Conservation (phyloP, 345 rosid species). For the Aegle marmelos region DNA sequence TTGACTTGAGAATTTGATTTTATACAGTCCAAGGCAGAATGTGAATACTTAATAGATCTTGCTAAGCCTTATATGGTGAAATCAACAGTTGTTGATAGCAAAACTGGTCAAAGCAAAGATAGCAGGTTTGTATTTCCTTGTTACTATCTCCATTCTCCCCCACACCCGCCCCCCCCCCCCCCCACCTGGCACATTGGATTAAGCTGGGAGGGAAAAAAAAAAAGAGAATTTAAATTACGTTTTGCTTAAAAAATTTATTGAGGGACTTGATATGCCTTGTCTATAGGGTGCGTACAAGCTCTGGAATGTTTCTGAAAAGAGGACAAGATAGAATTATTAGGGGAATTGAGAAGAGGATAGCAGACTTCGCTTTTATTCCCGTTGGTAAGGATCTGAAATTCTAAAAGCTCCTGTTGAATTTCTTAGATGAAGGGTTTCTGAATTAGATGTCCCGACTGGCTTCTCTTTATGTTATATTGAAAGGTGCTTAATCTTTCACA, state of each 20-base stretch:
- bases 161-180: too few species aligned
- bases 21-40: conserved; percentile 81
- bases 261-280: conserved; percentile 8
- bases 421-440: not conserved
- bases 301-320: conserved; percentile 83
- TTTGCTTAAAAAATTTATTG: not conserved
- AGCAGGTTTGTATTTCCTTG: conserved; percentile 59
- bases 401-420: not conserved
- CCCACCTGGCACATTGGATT: not conserved
- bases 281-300: conserved; percentile 87
- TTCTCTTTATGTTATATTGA: not conserved
- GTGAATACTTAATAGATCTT: conserved; percentile 75
- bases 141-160: not conserved
- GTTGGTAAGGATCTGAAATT: conserved; percentile 43
- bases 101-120: conserved; percentile 88
- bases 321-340: conserved; percentile 65
- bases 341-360: conserved; percentile 80
- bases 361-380: conserved; percentile 85
- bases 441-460: not conserved
- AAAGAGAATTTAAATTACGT: not conserved
- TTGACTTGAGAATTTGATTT: conserved; percentile 3
- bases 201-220: not conserved
- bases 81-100: conserved; percentile 88
- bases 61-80: conserved; percentile 86
- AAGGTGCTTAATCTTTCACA: not conserved